Conservation (phyloP, 805 yeast species). For the Sungouiozyma intestinalis region DNA sequence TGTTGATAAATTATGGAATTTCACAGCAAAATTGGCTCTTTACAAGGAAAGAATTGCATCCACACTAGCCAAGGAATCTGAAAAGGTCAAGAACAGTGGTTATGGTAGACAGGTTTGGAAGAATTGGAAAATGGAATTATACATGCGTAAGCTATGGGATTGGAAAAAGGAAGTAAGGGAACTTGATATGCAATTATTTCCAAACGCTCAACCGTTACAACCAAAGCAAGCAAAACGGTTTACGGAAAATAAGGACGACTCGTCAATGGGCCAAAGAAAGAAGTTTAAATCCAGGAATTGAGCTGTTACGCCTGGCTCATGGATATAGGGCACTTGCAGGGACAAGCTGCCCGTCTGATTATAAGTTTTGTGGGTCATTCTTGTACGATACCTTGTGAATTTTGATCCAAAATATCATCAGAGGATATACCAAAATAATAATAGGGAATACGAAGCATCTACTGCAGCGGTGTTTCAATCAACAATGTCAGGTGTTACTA, state of each 20-base stretch:
- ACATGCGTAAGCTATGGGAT: constrained; percentile 39
- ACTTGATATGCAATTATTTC: constrained; percentile 35
- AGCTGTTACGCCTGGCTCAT: background rate
- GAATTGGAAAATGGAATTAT: constrained; percentile 85
- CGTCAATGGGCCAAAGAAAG: background rate
- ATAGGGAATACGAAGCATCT: too few relatives aligned
- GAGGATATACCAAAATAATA: too few relatives aligned
- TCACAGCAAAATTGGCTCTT: constrained; percentile 65
- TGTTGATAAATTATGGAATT: constrained; percentile 74
- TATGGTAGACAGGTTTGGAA: constrained; percentile 93
- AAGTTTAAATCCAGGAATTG: background rate
- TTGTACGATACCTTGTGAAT: too few relatives aligned
- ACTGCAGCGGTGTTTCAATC: too few relatives aligned
- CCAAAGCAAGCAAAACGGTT: constrained; percentile 9
- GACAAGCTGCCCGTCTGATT: too few relatives aligned
- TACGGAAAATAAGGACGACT: background rate
- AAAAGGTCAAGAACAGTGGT: constrained; percentile 66
- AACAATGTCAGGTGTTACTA: too few relatives aligned
- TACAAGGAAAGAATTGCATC: constrained; percentile 80
- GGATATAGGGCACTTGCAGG: too few relatives aligned
- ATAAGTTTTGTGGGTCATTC: too few relatives aligned
- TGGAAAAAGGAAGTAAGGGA: constrained; percentile 65
- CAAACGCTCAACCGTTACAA: constrained; percentile 27
- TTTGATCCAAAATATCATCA: too few relatives aligned
- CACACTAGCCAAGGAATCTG: constrained; percentile 47